phyloP scores from a whole-genome alignment of 2,329 filamentous ascomycete genomes.

The Colletotrichum sp. region DNA sequence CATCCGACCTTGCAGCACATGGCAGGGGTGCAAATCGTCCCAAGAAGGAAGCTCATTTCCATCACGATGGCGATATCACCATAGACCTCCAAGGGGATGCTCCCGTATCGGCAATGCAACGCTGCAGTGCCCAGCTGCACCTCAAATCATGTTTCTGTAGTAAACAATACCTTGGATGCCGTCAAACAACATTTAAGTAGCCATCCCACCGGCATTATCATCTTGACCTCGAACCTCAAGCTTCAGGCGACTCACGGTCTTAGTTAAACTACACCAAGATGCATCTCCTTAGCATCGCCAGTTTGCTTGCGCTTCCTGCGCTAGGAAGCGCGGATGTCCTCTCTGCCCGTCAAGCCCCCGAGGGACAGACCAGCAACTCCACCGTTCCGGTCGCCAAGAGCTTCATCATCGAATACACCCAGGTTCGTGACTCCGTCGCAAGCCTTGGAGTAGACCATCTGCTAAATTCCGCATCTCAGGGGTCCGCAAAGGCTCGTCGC shows the following conservation, averaged over 20 bases:
- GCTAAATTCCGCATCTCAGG: background rate
- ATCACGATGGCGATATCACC: conserved; percentile 9
- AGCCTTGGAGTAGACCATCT: fast-evolving
- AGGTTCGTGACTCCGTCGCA: background rate
- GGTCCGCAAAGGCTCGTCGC: conserved; percentile 14
- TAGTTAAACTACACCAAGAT: background rate
- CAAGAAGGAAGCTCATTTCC: conserved; percentile 16
- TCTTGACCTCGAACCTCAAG: too few species aligned
- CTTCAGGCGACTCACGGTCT: background rate
- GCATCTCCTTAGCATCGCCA: background rate
- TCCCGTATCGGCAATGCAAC: conserved; percentile 14
- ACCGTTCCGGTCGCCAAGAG: conserved; percentile 15
- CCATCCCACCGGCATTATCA: background rate
- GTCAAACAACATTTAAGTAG: background rate
- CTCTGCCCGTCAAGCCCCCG: background rate
- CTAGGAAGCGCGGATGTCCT: background rate
- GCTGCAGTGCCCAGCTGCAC: background rate
- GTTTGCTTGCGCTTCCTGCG: background rate
- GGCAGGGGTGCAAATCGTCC: background rate
- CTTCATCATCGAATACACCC: conserved; percentile 20
- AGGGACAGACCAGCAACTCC: background rate
- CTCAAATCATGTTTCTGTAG: background rate
- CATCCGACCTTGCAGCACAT: background rate
- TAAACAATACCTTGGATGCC: fast-evolving
- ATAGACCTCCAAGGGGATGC: background rate